Conservation (phyloP, 169 alveolate genomes). For the Cyclospora cayetanensis region DNA sequence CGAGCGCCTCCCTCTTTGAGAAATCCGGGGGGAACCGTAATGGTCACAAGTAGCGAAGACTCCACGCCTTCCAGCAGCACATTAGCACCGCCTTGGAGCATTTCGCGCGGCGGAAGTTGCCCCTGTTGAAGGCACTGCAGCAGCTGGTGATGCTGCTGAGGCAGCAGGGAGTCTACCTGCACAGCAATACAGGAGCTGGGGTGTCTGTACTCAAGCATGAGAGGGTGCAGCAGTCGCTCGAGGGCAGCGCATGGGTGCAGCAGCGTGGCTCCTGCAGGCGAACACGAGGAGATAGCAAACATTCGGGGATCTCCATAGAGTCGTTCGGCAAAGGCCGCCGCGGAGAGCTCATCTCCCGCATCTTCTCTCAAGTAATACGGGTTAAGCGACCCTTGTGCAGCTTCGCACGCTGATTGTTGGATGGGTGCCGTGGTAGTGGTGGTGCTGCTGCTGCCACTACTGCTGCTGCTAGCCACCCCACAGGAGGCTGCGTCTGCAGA, state of each 20-base stretch:
- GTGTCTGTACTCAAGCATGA: slow-evolving; percentile 49
- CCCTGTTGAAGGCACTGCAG: slow-evolving; percentile 26
- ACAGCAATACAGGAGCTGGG: slow-evolving; percentile 8
- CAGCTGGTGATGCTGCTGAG: slow-evolving; percentile 47
- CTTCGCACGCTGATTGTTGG: neutral
- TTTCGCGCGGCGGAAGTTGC: neutral
- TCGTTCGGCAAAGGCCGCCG: slow-evolving; percentile 4
- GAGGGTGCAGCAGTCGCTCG: slow-evolving; percentile 66
- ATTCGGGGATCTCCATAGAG: slow-evolving; percentile 1
- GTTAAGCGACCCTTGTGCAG: neutral
- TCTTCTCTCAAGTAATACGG: neutral
- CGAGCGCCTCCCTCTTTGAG: neutral
- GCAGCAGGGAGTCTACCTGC: slow-evolving; percentile 10
- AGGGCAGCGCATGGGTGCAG: slow-evolving; percentile 54
- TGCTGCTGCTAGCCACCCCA: neutral
- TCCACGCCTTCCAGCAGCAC: neutral
- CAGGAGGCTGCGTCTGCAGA: neutral
- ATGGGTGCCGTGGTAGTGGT: neutral
- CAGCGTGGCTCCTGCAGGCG: slow-evolving; percentile 62
- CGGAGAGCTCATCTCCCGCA: neutral
- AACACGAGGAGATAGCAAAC: slow-evolving; percentile 4
- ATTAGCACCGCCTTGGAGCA: neutral
- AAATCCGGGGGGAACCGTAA: neutral
- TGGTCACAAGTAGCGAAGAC: neutral
- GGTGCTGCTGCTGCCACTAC: neutral